Evolutionary conservation across 2,329 filamentous ascomycete genomes (phyloP), one percentile per base, ranked within the genome.

Genomic region (Sporothrix schenckii): DNA sequence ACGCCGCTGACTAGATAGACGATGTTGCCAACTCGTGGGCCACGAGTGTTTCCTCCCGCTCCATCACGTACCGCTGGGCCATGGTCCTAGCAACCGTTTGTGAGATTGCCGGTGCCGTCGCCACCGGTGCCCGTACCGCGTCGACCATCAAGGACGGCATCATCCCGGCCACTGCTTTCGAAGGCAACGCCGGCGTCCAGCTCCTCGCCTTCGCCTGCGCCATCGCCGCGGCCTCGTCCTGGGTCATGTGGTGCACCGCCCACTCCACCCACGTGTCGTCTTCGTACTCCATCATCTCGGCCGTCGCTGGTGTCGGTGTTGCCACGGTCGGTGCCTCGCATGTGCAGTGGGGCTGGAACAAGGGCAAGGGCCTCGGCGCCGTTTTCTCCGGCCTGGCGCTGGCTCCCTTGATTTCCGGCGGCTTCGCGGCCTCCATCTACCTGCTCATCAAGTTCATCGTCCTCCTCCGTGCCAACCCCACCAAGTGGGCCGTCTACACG

Each of bases 1-100:
- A 34, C 34, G 34, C 52, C 52, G 16, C 52, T 54, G 24, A 54
- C 52, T 54, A 21, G 65, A 68, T 71, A 90, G 88, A 93, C 80
- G 92, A 94, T 90, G 91, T 94, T 70, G 91, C 92, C 77, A 94
- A 94, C 81, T 83, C 91, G 66, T 94, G 91, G 89, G 91, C 91
- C 9, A 94, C 92, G 75, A 90, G 87, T 76, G 91, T 94, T 71
- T 93, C 91, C 24, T 93, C 91, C n/a, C 83, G 91, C 69, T 93
- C 91, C 74, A 84, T 92, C 76, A 83, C 88, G 2, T 91, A 92
- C 81, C 80, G 87, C 75, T 88, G 90, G 80, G 90, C 88, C 73
- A 90, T 90, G 88, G 75, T 89, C 47, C 81, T 91, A 63, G 87
- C 88, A 63, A 85, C 86, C 61, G 79, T 91, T 73, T 91, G 91